These are phyloP conservation scores for Globisporangium alternatum DNA, from an alignment of 352 stramenopile species.

Conservation along the genomic window DNA sequence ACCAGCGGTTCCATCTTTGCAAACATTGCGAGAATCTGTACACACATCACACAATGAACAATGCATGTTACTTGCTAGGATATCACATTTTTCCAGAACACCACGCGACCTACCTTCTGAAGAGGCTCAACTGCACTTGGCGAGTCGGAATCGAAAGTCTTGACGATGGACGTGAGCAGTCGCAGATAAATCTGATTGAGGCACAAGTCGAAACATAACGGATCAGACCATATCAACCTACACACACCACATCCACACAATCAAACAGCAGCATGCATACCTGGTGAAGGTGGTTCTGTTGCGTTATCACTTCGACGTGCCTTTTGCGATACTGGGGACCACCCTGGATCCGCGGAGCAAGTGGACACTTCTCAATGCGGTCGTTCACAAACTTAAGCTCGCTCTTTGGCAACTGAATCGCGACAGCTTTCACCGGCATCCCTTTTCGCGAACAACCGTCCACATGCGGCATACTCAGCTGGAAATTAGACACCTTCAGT, in stretches of 20 bases:
- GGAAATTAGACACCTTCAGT: constrained; percentile 81
- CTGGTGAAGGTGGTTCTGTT: constrained; percentile 82
- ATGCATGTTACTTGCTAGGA: not conserved
- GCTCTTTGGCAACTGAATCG: constrained; percentile 79
- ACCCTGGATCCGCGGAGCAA: constrained; percentile 46
- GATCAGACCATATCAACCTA: not conserved
- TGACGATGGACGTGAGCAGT: constrained; percentile 54
- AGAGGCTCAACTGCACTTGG: constrained; percentile 47
- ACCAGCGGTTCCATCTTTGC: constrained; percentile 56
- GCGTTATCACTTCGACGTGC: constrained; percentile 38
- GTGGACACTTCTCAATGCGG: constrained; percentile 69
- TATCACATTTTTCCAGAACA: not conserved
- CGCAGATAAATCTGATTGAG: constrained; percentile 60
- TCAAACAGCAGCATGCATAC: constrained; percentile 21
- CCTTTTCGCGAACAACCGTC: constrained; percentile 74
- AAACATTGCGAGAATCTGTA: constrained; percentile 61
- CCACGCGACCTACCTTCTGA: constrained; percentile 36
- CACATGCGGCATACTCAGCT: constrained; percentile 87
- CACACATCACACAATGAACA: not conserved
- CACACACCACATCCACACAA: not conserved
- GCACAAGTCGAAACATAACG: not conserved
- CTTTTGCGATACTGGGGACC: constrained; percentile 67
- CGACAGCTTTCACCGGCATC: constrained; percentile 70
- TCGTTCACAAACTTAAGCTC: constrained; percentile 86
- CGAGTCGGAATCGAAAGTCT: constrained; percentile 52